Evolutionary conservation across 306 rosid species (phyloP).

Genomic region (Castanea crenata): DNA sequence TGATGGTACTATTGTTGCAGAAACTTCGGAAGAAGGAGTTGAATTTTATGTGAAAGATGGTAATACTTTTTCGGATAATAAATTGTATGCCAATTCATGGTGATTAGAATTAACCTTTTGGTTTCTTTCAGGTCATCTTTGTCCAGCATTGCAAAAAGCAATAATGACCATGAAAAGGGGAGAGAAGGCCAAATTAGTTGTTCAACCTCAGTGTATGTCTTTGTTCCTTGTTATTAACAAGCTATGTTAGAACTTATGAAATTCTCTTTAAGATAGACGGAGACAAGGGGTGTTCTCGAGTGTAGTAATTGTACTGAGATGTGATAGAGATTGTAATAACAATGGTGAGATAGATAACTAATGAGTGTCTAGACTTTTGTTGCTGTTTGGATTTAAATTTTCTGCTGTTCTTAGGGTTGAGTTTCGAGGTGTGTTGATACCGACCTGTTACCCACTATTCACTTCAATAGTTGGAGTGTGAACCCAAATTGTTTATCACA

Average conservation of each 20-base stretch:
- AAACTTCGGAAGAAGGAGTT: constrained; percentile 52
- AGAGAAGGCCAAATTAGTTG: constrained; percentile 65
- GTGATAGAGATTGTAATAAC: constrained; percentile 1
- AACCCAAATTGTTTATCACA: neutral
- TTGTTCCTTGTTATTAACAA: constrained; percentile 21
- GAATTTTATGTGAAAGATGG: constrained; percentile 69
- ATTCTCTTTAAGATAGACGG: neutral
- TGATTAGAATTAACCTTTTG: constrained; percentile 6
- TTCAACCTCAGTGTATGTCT: constrained; percentile 66
- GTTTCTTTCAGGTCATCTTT: constrained; percentile 45
- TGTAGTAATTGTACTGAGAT: constrained; percentile 1
- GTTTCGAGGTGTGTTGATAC: neutral
- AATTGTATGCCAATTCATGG: neutral
- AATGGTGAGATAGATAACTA: neutral
- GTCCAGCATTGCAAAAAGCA: constrained; percentile 49
- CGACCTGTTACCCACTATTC: neutral
- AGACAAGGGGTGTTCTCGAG: neutral
- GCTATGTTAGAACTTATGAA: constrained; percentile 2
- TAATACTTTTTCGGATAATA: neutral
- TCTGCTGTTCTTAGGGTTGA: neutral
- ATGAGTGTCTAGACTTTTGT: neutral
- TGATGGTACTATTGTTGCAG: constrained; percentile 59
- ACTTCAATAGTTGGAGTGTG: constrained; percentile 1
- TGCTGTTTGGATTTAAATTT: constrained; percentile 7
- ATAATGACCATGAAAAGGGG: constrained; percentile 61